Evolutionary conservation across 352 stramenopile species (phyloP), one percentile per base, ranked within the genome.

Genomic region (Globisporangium okanoganense): DNA sequence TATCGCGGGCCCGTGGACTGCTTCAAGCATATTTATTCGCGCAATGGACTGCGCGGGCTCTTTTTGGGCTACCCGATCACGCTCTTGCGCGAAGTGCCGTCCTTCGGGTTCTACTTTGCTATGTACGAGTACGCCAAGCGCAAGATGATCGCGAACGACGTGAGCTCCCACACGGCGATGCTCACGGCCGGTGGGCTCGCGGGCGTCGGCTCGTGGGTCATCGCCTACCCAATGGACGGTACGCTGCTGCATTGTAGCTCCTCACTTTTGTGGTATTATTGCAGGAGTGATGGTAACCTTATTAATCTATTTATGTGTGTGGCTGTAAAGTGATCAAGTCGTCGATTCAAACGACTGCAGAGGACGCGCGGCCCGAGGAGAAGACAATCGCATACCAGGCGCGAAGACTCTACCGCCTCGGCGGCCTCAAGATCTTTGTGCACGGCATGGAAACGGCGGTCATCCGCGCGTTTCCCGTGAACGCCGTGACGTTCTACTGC

Each of bases 61-160:
- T 94, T 91, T 55, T 69, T 89, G 12, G 86, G 86, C 7, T 92
- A 90, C 58, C 79, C 71, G 13, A 75, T 86, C 54, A 95, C 86
- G 20, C 52, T 92, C 43, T 85, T 76, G 57, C 81, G 86, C 14
- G 86, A 95, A 47, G 75, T 91, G n/a, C 81, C 81, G 7, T 88
- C 86, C 12, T 95, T 92, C 51, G 84, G 76, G 3, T 82, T 92
- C 58, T 95, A 95, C 67, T 95, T 94, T 66, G 85, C 66, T 58
- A 70, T 84, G 24, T 95, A 95, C 71, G 86, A 95, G 65, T 80
- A 78, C 56, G 68, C 73, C 38, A 94, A 93, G 72, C 84, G 85
- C 55, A 71, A 64, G 52, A 85, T 95, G 75, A 73, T 89, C 29
- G 72, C 75, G 40, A 61, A 62, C 6, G 65, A 67, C 22, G 74